Base-by-base conservation (phyloP, 1,284 basidiomycete genomes). In the Ceratobasidium sp. region DNA sequence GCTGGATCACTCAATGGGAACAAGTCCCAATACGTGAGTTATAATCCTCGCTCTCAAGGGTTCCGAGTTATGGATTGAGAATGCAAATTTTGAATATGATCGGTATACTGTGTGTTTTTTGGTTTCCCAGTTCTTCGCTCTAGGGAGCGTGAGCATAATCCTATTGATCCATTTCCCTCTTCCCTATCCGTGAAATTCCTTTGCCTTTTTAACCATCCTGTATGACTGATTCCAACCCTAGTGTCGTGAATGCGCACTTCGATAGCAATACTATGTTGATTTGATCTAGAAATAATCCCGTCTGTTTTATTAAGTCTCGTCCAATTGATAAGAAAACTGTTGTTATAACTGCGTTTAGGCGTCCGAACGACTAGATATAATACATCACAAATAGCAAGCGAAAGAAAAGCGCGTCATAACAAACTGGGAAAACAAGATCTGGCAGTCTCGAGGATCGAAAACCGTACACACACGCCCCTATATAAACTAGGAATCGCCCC, bases 291-390 rank as follows among this genome's bases (percentile, higher is more conserved):
- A 35, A 58, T 2, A 17, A 42, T 42, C 31, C 31, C 26, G 53
- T 53, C 26, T 8, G 17, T 6, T n/a, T 53, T 53, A 23, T 10
- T 53, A n/a, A 10, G 49, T n/a, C 17, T 53, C n/a, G 28, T 28
- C 53, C 63, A 31, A 28, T 31, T 39, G 45, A 31, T 47, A 47
- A n/a, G 33, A 54, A 54, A 73, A 68, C 39, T 56, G 39, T 37
- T 73, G 69, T 73, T 73, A 73, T 73, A 73, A 71, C 23, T 67
- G 63, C 58, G 69, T 73, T 60, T 61, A 61, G 54, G 45, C 56
- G 56, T 61, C 58, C 69, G 45, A 60, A 58, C 28, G 69, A 49
- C 69, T 63, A 71, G 53, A 73, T 63, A 73, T 73, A 73, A 63
- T 61, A 73, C 58, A 73, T 35, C 39, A 61, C 69, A 73, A 73